Evolutionary conservation across 306 rosid genomes (phyloP), one percentile per base, ranked within the genome.

Genomic region (Trichosanthes cucumerina): DNA sequence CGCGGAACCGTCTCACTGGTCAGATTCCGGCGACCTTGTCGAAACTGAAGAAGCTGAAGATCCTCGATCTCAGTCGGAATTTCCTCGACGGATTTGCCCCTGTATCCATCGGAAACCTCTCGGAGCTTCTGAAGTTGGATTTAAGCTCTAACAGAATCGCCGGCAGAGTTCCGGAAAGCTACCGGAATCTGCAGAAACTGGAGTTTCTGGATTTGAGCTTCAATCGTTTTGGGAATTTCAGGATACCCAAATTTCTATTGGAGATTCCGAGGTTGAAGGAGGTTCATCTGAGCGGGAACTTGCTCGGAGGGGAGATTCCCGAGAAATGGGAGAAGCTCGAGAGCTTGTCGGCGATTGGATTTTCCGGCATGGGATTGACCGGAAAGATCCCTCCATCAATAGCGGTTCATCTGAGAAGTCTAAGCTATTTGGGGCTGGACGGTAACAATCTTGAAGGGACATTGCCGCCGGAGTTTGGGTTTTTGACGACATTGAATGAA

Each of bases 131-230:
- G 78, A 90, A 92, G 88, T 87, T 93, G 50, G 97, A 93, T 44
- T 31, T 92, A 77, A 90, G 93, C 79, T 83, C 52, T 54, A 92
- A 93, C 34, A 28, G 47, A 19, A 81, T 93, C 6, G 43, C 57
- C 6, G 92, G 96, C 9, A 50, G 80, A 80, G 86, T 93, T 66
- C 97, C 96, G 2, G 91, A 86, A 63, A 84, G 85, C 46, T 83
- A 89, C 0, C 80, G 46, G 4, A 60, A 75, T 53, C 41, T 89
- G 80, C 54, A 80, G 69, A 81, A 78, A 33, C 23, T 89, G 79
- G 90, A 90, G 81, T 85, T 93, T 57, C 38, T 93, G 78, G 98
- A 93, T 79, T n/a, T 93, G 54, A 88, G 98, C 80, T 87, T 79
- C 85, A 93, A 92, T 63, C 73, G 60, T 6, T 92, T 92, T 58